Percentiles rank a stretch among this genome's conserved stretches.
Evolutionary conservation across 1,139 yeast species (phyloP).

Genomic region (Spathaspora sp.): DNA sequence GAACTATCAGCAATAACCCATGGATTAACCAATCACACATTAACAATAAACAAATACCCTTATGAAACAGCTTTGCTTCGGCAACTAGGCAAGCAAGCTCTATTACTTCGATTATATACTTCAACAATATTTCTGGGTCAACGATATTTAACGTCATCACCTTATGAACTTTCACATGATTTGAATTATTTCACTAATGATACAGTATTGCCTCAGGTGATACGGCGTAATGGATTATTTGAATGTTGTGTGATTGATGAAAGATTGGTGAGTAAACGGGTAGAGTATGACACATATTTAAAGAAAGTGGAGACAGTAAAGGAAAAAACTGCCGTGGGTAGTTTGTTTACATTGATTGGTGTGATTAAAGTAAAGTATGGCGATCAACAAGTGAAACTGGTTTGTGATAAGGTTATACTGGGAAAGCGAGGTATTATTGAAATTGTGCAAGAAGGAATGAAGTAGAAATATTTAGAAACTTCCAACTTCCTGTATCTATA

Average conservation of each 20-base stretch:
- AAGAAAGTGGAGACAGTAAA: constrained; percentile 16
- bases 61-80: neutral
- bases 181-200: constrained; percentile 18
- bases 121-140: constrained; percentile 26
- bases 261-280: constrained; percentile 4
- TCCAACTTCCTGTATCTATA: too few species aligned
- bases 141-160: constrained; percentile 27
- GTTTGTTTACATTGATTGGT: constrained; percentile 44
- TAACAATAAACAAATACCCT: neutral
- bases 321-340: constrained; percentile 31
- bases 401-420: constrained; percentile 26
- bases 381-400: constrained; percentile 14
- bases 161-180: constrained; percentile 25
- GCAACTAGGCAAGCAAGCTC: neutral
- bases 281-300: constrained; percentile 11
- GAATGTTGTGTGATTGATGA: constrained; percentile 8
- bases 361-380: constrained; percentile 32
- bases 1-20: neutral
- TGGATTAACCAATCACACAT: neutral
- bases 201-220: constrained; percentile 28
- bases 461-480: neutral
- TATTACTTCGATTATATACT: constrained; percentile 3
- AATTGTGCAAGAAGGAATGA: constrained; percentile 7
- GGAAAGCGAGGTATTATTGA: constrained; percentile 27
- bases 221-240: constrained; percentile 31